These are phyloP conservation scores for Raphanus sativus DNA, from an alignment of 345 rosid genomes.

Conservation along the genomic window DNA sequence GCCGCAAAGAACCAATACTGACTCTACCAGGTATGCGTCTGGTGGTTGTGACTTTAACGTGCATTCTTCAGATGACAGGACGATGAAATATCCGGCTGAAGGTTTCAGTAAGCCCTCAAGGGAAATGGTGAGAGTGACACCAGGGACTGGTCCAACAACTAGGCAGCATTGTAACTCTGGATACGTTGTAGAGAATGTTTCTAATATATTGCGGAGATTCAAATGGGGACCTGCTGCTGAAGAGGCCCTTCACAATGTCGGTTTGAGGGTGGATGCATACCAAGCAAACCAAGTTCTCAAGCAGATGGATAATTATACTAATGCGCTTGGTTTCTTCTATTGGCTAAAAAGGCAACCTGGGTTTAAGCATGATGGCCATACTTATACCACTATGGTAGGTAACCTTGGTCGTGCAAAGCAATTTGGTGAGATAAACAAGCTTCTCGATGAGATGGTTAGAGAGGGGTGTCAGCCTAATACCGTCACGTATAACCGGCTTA, in stretches of 20 bases:
- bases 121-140: slow-evolving; percentile 49
- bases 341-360: slow-evolving; percentile 78
- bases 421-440: slow-evolving; percentile 64
- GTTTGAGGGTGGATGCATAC: slow-evolving; percentile 66
- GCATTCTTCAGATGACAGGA: slow-evolving; percentile 44
- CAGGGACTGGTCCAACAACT: slow-evolving; percentile 21
- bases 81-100: slow-evolving; percentile 22
- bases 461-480: slow-evolving; percentile 93
- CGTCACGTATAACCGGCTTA: slow-evolving; percentile 87
- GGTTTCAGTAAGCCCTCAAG: slow-evolving; percentile 35
- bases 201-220: slow-evolving; percentile 50
- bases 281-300: slow-evolving; percentile 95
- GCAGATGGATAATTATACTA: slow-evolving; percentile 70
- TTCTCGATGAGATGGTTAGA: slow-evolving; percentile 78
- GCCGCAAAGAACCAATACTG: slow-evolving; percentile 45
- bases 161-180: slow-evolving; percentile 46
- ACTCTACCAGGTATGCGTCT: slow-evolving; percentile 35
- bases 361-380: slow-evolving; percentile 91
- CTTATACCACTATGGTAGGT: slow-evolving; percentile 98
- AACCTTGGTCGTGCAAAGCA: slow-evolving; percentile 91
- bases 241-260: slow-evolving; percentile 63
- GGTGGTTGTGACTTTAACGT: slow-evolving; percentile 43
- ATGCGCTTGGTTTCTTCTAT: slow-evolving; percentile 80
- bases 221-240: slow-evolving; percentile 84
- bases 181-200: slow-evolving; percentile 58